A percentile compares a stretch with the other conserved stretches of the same genome.
phyloP scores from a whole-genome alignment of 2,329 filamentous ascomycete species.

The Stachybotrys chartarum region DNA sequence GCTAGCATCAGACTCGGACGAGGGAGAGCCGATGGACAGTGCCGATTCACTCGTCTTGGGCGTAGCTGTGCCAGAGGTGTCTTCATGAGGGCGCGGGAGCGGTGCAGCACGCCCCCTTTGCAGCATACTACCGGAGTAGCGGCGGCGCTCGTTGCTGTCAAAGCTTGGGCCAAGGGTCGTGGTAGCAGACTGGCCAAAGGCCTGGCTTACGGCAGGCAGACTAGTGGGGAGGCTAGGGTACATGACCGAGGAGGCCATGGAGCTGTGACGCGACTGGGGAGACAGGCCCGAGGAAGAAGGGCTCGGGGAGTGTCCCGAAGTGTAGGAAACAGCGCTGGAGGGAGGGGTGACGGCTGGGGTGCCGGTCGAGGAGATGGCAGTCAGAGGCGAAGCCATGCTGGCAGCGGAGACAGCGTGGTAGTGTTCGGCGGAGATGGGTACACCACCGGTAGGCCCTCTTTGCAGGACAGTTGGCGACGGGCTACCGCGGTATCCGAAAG shows the following conservation, averaged over 20 bases:
- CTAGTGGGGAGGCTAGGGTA: constrained; percentile 61
- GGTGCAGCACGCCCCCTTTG: constrained; percentile 47
- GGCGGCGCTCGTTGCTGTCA: constrained; percentile 54
- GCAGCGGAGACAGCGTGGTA: constrained; percentile 40
- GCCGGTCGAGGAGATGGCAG: constrained; percentile 53
- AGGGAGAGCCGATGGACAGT: constrained; percentile 44
- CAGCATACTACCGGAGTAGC: constrained; percentile 60
- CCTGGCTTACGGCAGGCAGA: constrained; percentile 57
- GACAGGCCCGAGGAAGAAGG: constrained; percentile 66
- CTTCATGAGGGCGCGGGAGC: constrained; percentile 27
- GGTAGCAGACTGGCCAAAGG: constrained; percentile 62
- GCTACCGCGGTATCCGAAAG: constrained; percentile 50
- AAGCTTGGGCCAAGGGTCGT: constrained; percentile 65
- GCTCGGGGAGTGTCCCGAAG: constrained; percentile 67
- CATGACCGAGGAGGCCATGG: constrained; percentile 53
- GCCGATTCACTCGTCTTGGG: constrained; percentile 36
- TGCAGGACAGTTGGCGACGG: constrained; percentile 42
- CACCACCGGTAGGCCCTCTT: constrained; percentile 21
- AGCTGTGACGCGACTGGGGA: constrained; percentile 55
- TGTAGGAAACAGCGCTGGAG: constrained; percentile 69
- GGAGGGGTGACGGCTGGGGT: constrained; percentile 73
- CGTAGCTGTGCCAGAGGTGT: constrained; percentile 31
- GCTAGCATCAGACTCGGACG: constrained; percentile 46
- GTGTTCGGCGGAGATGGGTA: constrained; percentile 25
- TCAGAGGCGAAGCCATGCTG: constrained; percentile 55